Evolutionary conservation across 2,329 filamentous ascomycete genomes (phyloP).

Genomic region (Aspergillus brasiliensis): DNA sequence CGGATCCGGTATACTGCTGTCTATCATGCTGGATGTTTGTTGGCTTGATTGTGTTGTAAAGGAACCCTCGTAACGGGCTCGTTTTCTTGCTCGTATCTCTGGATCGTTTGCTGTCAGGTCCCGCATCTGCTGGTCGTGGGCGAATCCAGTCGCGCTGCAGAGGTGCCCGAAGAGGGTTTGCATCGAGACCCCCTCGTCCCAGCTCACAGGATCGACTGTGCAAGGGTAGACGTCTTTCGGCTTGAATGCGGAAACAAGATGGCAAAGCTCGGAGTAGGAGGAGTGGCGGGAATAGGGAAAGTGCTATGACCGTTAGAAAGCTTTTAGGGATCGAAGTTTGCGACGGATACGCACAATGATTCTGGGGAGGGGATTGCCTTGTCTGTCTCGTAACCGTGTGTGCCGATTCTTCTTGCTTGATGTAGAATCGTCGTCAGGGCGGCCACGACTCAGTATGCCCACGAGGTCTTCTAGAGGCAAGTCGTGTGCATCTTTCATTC

Average conservation of each 20-base stretch:
- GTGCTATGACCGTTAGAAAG: conserved; percentile 35
- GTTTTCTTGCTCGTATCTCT: conserved; percentile 20
- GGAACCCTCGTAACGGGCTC: conserved; percentile 21
- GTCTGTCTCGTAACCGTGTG: neutral
- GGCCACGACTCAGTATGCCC: conserved; percentile 32
- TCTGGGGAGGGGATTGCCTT: conserved; percentile 24
- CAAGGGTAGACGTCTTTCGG: conserved; percentile 82
- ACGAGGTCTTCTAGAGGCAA: conserved; percentile 42
- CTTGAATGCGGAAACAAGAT: conserved; percentile 67
- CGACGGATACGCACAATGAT: conserved; percentile 35
- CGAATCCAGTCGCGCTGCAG: conserved; percentile 64
- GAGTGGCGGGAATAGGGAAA: conserved; percentile 93
- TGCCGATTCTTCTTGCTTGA: neutral
- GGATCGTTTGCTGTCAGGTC: conserved; percentile 29
- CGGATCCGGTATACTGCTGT: neutral
- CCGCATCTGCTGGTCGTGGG: conserved; percentile 66
- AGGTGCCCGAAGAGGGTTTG: conserved; percentile 68
- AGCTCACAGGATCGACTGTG: conserved; percentile 66
- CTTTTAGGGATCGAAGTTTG: neutral
- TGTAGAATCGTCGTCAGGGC: conserved; percentile 4
- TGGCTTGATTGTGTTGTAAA: conserved; percentile 25
- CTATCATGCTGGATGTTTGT: conserved; percentile 16
- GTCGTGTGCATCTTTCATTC: conserved; percentile 39
- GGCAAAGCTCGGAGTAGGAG: conserved; percentile 76
- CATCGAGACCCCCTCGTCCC: conserved; percentile 67